A percentile compares a stretch with the other conserved stretches of the same genome.
Evolutionary conservation across 305 asterid genomes (phyloP).

Genomic region (Fraxinus latifolia): DNA sequence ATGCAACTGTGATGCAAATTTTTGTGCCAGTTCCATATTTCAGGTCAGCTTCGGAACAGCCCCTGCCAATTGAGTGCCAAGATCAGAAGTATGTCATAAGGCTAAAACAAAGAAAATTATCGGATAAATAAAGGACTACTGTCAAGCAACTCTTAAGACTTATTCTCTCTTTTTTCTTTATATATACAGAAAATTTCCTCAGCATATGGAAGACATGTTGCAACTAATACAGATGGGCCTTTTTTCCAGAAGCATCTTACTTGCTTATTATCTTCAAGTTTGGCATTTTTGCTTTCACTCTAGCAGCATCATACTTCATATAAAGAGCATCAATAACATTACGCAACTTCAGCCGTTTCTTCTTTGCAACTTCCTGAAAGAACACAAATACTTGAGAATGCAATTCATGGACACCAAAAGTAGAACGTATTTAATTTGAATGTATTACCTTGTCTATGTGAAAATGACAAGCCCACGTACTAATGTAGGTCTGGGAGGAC

Average conservation of each 20-base stretch:
- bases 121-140: slow-evolving; percentile 8
- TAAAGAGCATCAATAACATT: slow-evolving; percentile 57
- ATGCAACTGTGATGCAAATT: slow-evolving; percentile 59
- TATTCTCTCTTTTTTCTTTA: background rate
- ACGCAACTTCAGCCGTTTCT: slow-evolving; percentile 44
- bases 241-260: slow-evolving; percentile 44
- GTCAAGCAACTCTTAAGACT: slow-evolving; percentile 7
- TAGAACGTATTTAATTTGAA: slow-evolving; percentile 6
- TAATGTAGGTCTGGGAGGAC: slow-evolving; percentile 34
- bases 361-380: slow-evolving; percentile 62
- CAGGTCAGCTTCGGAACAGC: slow-evolving; percentile 48
- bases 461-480: slow-evolving; percentile 79
- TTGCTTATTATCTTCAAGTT: slow-evolving; percentile 46
- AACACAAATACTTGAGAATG: slow-evolving; percentile 16
- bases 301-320: slow-evolving; percentile 34
- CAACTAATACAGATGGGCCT: slow-evolving; percentile 4
- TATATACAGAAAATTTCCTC: slow-evolving; percentile 4
- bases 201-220: background rate
- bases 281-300: slow-evolving; percentile 48
- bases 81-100: slow-evolving; percentile 25
- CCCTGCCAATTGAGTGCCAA: slow-evolving; percentile 41
- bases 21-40: slow-evolving; percentile 28
- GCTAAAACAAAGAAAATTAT: background rate
- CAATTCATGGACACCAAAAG: slow-evolving; percentile 10
- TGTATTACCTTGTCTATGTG: slow-evolving; percentile 68